A percentile compares a stretch with the other conserved stretches of the same genome.
These are phyloP conservation scores for Hyaloscypha hepaticicola DNA, from an alignment of 495 filamentous ascomycete species.

Conservation along the genomic window DNA sequence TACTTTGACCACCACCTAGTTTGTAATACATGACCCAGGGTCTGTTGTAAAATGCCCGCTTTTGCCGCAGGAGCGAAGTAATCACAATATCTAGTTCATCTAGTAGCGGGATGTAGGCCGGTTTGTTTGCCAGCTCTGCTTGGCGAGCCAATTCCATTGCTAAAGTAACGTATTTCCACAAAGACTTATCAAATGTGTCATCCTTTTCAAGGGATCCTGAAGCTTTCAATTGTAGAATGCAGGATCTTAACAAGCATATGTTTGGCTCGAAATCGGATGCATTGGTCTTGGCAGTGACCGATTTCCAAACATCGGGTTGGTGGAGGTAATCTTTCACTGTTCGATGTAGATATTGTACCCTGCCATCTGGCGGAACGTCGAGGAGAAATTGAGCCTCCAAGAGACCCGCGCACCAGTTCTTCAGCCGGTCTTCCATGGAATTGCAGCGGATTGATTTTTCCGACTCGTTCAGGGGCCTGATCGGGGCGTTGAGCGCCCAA, in stretches of 20 bases:
- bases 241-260: not conserved
- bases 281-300: not conserved
- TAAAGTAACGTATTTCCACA: not conserved
- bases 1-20: too few species aligned
- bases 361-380: not conserved
- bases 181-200: not conserved
- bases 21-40: slow-evolving; percentile 1
- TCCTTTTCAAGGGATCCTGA: too few species aligned
- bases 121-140: not conserved
- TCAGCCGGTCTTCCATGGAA: slow-evolving; percentile 1
- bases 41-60: not conserved
- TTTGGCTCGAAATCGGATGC: not conserved
- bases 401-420: slow-evolving; percentile 5
- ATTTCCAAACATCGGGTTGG: not conserved
- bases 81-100: slow-evolving; percentile 10
- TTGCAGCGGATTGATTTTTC: not conserved
- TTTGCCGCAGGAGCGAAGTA: not conserved
- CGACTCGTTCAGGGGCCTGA: not conserved
- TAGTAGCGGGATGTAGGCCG: slow-evolving; percentile 1
- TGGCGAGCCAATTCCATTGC: not conserved
- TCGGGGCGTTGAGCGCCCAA: not conserved
- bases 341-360: slow-evolving; percentile 9
- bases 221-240: slow-evolving; percentile 9
- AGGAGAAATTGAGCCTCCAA: slow-evolving; percentile 4
- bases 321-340: slow-evolving; percentile 16